These are phyloP conservation scores for Phytophthora europaea DNA, from an alignment of 352 stramenopile species.

Conservation along the genomic window DNA sequence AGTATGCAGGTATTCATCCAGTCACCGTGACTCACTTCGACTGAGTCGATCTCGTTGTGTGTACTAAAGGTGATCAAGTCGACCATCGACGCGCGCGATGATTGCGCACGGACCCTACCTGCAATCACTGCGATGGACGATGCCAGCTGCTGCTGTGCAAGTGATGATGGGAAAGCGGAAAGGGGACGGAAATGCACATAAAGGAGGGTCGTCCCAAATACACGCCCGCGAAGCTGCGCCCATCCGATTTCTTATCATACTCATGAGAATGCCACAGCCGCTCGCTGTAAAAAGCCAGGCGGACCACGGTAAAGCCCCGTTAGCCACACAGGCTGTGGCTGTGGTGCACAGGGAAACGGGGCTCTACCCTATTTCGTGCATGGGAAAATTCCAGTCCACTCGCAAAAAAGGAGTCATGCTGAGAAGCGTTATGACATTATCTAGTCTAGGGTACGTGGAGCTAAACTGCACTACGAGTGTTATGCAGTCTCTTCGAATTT, in stretches of 20 bases:
- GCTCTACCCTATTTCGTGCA: neutral
- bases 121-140: neutral
- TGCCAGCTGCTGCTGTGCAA: neutral
- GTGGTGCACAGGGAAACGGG: neutral
- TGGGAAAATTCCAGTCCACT: neutral
- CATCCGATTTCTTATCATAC: neutral
- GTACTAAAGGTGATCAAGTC: neutral
- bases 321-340: too few species aligned
- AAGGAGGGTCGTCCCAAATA: neutral
- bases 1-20: neutral
- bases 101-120: too few species aligned
- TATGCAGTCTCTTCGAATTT: neutral
- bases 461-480: neutral
- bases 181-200: neutral
- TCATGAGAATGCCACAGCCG: neutral
- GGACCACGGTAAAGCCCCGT: neutral
- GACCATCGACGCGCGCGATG: neutral
- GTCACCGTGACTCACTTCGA: neutral
- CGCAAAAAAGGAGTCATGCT: neutral
- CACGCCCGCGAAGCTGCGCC: neutral
- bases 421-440: neutral
- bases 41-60: neutral
- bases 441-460: too few species aligned
- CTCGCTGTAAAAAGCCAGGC: neutral
- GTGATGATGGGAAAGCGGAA: neutral